Conservation (phyloP, 805 yeast genomes). For the Cyberlindnera galapagoensis region DNA sequence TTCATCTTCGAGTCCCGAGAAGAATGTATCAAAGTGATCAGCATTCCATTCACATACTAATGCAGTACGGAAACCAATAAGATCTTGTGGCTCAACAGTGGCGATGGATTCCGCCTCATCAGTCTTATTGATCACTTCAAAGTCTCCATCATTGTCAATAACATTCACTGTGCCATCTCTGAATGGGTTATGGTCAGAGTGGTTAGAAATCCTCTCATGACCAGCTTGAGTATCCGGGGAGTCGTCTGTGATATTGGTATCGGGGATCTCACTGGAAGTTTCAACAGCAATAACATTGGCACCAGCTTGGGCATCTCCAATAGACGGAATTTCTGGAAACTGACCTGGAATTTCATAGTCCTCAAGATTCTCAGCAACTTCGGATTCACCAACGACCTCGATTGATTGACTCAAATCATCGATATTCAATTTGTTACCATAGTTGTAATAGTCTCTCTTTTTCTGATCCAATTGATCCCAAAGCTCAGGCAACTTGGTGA, state of each 20-base stretch:
- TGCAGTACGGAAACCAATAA: slow-evolving; percentile 31
- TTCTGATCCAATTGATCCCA: slow-evolving; percentile 25
- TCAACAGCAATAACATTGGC: too few species aligned
- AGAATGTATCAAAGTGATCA: slow-evolving; percentile 42
- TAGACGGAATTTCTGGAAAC: too few species aligned
- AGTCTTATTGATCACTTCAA: slow-evolving; percentile 5
- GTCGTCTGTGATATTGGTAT: too few species aligned
- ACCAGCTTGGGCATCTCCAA: too few species aligned
- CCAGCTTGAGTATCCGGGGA: too few species aligned
- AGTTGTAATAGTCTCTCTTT: slow-evolving; percentile 28
- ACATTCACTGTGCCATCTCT: background rate
- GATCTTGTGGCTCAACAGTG: background rate
- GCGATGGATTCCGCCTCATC: too few species aligned
- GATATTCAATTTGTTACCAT: slow-evolving; percentile 16
- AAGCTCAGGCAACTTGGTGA: slow-evolving; percentile 34
- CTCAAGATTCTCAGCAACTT: slow-evolving; percentile 1
- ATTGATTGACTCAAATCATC: slow-evolving; percentile 14
- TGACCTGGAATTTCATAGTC: too few species aligned
- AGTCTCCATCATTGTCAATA: slow-evolving; percentile 1
- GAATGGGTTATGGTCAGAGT: background rate
- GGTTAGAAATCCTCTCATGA: too few species aligned
- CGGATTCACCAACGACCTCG: slow-evolving; percentile 2
- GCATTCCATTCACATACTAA: slow-evolving; percentile 65
- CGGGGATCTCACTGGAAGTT: too few species aligned
- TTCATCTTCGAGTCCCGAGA: slow-evolving; percentile 40